phyloP scores from a whole-genome alignment of 2,329 filamentous ascomycete genomes.

The Cladosporium austrohemisphaericum region DNA sequence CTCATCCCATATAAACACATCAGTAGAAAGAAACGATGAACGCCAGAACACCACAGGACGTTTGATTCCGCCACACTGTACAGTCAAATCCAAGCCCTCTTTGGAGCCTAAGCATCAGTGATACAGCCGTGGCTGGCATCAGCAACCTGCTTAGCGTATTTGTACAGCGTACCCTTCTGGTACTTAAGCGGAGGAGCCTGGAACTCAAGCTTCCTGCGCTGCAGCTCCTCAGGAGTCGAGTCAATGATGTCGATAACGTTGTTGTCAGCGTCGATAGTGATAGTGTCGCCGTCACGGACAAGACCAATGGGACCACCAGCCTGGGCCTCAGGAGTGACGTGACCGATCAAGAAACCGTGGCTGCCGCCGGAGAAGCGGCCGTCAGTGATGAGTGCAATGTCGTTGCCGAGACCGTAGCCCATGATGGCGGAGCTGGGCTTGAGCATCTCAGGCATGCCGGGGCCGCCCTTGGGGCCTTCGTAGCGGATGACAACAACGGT shows the following conservation, averaged over 20 bases:
- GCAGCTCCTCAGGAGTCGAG: conserved; percentile 61
- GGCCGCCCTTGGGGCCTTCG: conserved; percentile 68
- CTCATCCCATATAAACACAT: background rate
- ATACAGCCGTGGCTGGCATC: conserved; percentile 59
- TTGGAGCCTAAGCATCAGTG: conserved; percentile 47
- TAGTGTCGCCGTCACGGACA: conserved; percentile 73
- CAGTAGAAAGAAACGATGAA: too few relatives aligned
- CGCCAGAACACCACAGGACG: too few relatives aligned
- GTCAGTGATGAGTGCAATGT: conserved; percentile 71
- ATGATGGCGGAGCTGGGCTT: conserved; percentile 70
- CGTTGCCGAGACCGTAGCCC: conserved; percentile 68
- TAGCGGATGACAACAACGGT: conserved; percentile 73
- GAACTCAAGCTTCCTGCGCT: conserved; percentile 49
- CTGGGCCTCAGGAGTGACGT: conserved; percentile 83
- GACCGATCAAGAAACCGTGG: conserved; percentile 83
- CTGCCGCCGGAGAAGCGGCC: conserved; percentile 75
- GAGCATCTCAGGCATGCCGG: conserved; percentile 73
- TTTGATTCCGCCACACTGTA: too few relatives aligned
- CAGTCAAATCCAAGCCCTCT: background rate
- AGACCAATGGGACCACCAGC: conserved; percentile 81
- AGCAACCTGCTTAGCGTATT: conserved; percentile 54
- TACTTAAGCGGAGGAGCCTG: conserved; percentile 55
- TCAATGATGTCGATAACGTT: conserved; percentile 60
- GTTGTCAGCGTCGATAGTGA: conserved; percentile 78
- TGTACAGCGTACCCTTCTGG: conserved; percentile 56